These are phyloP conservation scores for Castanea sativa DNA, from an alignment of 306 rosid species.

Conservation along the genomic window DNA sequence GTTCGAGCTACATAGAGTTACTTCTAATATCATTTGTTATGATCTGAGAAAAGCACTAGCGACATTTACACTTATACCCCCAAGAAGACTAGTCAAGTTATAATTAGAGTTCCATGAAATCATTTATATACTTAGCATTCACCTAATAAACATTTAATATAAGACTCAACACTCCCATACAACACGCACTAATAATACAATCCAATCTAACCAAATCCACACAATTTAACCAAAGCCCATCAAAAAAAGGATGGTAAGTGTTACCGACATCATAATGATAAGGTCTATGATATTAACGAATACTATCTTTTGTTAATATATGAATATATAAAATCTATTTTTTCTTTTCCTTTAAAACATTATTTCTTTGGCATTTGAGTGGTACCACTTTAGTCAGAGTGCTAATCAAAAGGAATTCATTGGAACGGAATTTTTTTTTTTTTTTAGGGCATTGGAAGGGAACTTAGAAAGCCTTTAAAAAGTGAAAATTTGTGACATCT, in stretches of 20 bases:
- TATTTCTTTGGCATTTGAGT: not conserved
- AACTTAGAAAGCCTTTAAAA: slow-evolving; percentile 13
- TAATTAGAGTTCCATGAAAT: no score
- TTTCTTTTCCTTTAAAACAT: not conserved
- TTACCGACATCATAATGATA: not conserved
- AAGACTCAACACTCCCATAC: no score
- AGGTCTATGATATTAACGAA: not conserved
- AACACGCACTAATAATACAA: no score
- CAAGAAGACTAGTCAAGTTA: no score
- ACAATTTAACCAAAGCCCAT: not conserved
- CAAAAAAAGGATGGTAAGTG: not conserved
- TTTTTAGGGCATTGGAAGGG: slow-evolving; percentile 1
- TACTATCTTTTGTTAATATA: not conserved
- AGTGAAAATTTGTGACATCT: slow-evolving; percentile 9
- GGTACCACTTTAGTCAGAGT: not conserved
- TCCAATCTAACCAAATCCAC: no score
- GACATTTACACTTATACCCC: no score
- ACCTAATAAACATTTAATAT: no score
- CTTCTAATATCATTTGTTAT: no score
- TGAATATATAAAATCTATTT: not conserved
- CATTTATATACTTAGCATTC: no score
- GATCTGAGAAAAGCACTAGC: no score
- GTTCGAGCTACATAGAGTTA: no score
- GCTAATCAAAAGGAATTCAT: slow-evolving; percentile 17
- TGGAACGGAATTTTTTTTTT: slow-evolving; percentile 22